Percentiles rank a stretch among this genome's conserved stretches.
Evolutionary conservation across 768 basidiomycete genomes (phyloP).

Genomic region (Hirschioporus abietinus): DNA sequence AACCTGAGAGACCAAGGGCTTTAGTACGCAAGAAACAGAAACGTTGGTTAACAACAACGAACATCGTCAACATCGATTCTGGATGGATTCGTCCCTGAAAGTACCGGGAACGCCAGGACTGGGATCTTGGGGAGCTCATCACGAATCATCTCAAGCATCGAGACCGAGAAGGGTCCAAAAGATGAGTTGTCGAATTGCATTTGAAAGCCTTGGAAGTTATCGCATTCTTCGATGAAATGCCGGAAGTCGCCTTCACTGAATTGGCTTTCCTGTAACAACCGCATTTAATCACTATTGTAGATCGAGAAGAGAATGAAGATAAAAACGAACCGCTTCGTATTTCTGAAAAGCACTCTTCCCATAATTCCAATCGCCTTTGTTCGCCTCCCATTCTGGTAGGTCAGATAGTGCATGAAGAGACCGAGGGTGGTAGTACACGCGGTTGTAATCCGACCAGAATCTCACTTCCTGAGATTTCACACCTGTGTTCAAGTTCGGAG

Average conservation of each 20-base stretch:
- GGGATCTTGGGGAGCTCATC: slow-evolving; percentile 69
- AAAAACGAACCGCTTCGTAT: slow-evolving; percentile 46
- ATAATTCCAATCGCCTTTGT: slow-evolving; percentile 50
- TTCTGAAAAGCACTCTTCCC: slow-evolving; percentile 47
- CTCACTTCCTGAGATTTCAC: slow-evolving; percentile 29
- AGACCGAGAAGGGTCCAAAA: slow-evolving; percentile 61
- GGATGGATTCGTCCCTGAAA: slow-evolving; percentile 40
- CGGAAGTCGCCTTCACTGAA: slow-evolving; percentile 65
- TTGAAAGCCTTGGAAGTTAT: slow-evolving; percentile 74
- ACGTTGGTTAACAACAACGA: background rate
- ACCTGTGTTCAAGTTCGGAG: background rate
- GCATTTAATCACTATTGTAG: background rate
- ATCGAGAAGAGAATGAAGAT: background rate
- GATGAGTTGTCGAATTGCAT: slow-evolving; percentile 52
- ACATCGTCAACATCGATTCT: slow-evolving; percentile 25
- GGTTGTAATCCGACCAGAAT: slow-evolving; percentile 55
- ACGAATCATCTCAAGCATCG: slow-evolving; percentile 53
- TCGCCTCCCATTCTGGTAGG: slow-evolving; percentile 45
- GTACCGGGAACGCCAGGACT: slow-evolving; percentile 48
- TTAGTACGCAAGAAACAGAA: slow-evolving; percentile 6
- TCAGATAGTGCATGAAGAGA: slow-evolving; percentile 63
- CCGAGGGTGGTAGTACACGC: slow-evolving; percentile 50
- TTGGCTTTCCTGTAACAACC: slow-evolving; percentile 36
- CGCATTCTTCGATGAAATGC: slow-evolving; percentile 67
- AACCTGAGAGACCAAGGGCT: slow-evolving; percentile 12